Conservation (phyloP, 257 asterid species). For the Nicotiana benthamiana region DNA sequence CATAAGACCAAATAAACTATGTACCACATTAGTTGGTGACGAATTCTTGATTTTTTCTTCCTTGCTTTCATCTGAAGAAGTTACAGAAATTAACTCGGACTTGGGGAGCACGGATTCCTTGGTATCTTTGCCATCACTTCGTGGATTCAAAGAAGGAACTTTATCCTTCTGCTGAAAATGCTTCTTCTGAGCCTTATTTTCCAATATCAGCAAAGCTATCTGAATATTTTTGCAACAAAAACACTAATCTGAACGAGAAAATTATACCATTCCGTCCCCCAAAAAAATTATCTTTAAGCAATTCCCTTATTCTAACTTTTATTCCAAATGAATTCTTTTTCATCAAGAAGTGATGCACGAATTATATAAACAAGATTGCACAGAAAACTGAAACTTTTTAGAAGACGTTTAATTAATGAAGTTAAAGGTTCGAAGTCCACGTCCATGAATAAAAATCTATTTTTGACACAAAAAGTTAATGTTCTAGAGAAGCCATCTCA, state of each 20-base stretch:
- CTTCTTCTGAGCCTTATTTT: conserved; percentile 21
- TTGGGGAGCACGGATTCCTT: background rate
- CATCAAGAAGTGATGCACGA: background rate
- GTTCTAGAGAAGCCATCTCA: background rate
- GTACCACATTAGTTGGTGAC: conserved; percentile 16
- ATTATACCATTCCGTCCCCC: background rate
- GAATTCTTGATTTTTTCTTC: conserved; percentile 16
- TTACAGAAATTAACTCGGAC: conserved; percentile 2
- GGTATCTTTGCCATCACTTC: conserved; percentile 7
- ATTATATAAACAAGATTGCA: background rate
- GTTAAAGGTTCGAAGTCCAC: background rate
- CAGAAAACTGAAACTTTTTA: background rate
- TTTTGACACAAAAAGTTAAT: background rate
- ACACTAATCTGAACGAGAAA: background rate
- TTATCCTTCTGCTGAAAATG: conserved; percentile 11
- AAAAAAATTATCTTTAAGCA: background rate
- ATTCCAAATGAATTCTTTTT: background rate
- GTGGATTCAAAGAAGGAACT: conserved; percentile 2
- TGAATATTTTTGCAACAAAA: conserved; percentile 10
- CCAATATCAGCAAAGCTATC: conserved; percentile 24
- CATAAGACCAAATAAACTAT: background rate
- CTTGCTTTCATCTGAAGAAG: conserved; percentile 8
- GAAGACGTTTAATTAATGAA: background rate
- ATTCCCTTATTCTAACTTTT: background rate
- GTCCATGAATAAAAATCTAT: background rate